Conservation (phyloP, 495 filamentous ascomycete species). For the Penicillium argentinense region DNA sequence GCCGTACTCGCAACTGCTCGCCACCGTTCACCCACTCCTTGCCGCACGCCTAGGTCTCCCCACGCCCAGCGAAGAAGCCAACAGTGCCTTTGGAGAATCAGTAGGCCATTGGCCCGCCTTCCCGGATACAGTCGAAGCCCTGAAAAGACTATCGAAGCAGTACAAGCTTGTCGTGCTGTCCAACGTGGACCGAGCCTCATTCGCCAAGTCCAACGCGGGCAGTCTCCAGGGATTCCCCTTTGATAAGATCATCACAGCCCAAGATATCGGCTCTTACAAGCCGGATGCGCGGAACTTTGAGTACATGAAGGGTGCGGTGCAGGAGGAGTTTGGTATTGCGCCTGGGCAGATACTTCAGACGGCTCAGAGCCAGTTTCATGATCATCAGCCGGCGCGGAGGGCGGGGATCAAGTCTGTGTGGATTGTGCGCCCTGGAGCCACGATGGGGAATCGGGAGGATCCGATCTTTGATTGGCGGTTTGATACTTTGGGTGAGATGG, state of each 20-base stretch:
- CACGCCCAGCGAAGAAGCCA: conserved; percentile 29
- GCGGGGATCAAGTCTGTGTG: conserved; percentile 65
- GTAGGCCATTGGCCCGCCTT: conserved; percentile 65
- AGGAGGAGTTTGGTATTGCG: conserved; percentile 54
- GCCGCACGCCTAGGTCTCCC: conserved; percentile 40
- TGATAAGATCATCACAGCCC: conserved; percentile 70
- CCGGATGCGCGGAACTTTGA: conserved; percentile 65
- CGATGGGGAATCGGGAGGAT: conserved; percentile 42
- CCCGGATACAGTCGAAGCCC: conserved; percentile 60
- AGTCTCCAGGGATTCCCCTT: conserved; percentile 54
- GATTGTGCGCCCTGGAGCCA: conserved; percentile 60
- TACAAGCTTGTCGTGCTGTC: conserved; percentile 72
- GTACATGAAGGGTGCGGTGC: conserved; percentile 57
- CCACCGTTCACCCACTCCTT: conserved; percentile 47
- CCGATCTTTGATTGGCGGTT: conserved; percentile 60
- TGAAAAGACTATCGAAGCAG: conserved; percentile 52
- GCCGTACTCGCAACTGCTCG: conserved; percentile 58
- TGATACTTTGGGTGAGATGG: conserved; percentile 68
- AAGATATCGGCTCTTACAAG: conserved; percentile 77
- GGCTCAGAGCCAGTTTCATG: conserved; percentile 67
- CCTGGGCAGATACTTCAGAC: conserved; percentile 62
- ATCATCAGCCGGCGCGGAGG: conserved; percentile 67
- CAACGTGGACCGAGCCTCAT: conserved; percentile 68
- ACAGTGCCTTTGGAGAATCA: conserved; percentile 46
- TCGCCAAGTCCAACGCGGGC: conserved; percentile 51